phyloP scores from a whole-genome alignment of 148 eudicot species.

The Suaeda aralocaspica region DNA sequence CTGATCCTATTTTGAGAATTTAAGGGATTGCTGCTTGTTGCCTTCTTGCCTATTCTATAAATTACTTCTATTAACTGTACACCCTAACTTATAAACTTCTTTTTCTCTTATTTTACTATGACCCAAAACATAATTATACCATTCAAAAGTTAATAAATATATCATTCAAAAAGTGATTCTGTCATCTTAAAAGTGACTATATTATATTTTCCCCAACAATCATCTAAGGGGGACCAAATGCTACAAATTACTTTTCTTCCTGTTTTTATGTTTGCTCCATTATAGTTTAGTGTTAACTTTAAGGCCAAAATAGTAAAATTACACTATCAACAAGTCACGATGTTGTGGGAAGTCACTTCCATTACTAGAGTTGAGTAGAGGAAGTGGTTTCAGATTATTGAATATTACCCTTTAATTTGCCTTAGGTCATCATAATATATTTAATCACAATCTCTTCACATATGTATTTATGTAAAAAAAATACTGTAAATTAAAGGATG shows the following conservation, averaged over 20 bases:
- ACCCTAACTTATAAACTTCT: no score
- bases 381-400: slow-evolving; percentile 15
- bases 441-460: neutral
- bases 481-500: no score
- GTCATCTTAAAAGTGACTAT: no score
- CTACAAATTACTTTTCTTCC: slow-evolving; percentile 22
- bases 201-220: neutral
- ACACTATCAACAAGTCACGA: slow-evolving; percentile 21
- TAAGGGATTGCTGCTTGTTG: no score
- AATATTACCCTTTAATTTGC: neutral
- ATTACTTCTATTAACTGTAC: no score
- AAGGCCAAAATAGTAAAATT: slow-evolving; percentile 14
- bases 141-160: no score
- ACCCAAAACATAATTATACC: no score
- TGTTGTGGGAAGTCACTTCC: slow-evolving; percentile 22
- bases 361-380: slow-evolving; percentile 25
- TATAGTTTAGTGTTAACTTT: slow-evolving; percentile 9
- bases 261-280: slow-evolving; percentile 17
- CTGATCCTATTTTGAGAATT: no score
- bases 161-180: no score
- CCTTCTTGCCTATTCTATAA: no score
- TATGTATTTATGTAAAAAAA: neutral
- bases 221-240: slow-evolving; percentile 14
- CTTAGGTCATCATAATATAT: neutral
- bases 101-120: no score